phyloP scores from a whole-genome alignment of 257 asterid genomes.

The Vinca minor region DNA sequence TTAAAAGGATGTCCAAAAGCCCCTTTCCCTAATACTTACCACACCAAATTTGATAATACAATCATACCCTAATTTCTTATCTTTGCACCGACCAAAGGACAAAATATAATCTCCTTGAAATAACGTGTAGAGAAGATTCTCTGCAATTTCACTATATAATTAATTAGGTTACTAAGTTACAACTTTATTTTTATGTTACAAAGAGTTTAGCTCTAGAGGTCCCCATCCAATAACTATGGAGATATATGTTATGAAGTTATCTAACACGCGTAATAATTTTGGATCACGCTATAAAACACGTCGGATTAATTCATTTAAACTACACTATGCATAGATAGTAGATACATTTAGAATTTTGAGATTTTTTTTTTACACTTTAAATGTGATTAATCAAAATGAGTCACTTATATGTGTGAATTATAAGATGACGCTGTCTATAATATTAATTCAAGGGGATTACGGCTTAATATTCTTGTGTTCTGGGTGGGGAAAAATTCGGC shows the following conservation, averaged over 20 bases:
- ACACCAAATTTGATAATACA: too few species aligned
- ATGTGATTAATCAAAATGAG: background rate
- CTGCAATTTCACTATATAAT: background rate
- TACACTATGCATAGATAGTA: too few species aligned
- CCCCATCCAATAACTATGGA: background rate
- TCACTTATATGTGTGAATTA: background rate
- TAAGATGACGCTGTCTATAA: too few species aligned
- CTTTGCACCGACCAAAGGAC: conserved; percentile 7
- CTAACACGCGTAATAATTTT: background rate
- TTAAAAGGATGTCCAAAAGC: too few species aligned
- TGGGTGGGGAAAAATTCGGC: too few species aligned
- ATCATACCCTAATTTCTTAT: too few species aligned
- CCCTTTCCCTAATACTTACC: too few species aligned
- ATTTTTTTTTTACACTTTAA: background rate
- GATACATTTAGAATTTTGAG: background rate
- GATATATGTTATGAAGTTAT: background rate
- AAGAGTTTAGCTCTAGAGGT: background rate
- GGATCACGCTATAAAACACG: background rate
- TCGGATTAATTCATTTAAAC: too few species aligned
- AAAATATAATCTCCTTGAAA: background rate
- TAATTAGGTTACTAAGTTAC: background rate
- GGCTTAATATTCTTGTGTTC: too few species aligned
- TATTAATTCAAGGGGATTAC: too few species aligned
- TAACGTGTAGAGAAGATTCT: background rate
- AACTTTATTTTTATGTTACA: background rate